phyloP scores from a whole-genome alignment of 345 rosid genomes.

The Hibiscus trionum region DNA sequence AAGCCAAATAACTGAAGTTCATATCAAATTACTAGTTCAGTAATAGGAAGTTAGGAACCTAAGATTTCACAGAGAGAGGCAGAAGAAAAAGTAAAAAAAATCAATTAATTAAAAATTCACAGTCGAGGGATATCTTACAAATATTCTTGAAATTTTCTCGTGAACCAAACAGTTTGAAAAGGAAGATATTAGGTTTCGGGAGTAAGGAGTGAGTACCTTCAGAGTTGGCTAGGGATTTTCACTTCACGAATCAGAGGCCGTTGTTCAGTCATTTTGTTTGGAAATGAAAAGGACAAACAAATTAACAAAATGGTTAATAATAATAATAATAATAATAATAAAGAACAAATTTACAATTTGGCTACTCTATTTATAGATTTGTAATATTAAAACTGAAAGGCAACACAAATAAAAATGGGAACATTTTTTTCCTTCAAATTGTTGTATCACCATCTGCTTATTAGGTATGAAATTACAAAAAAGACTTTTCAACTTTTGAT shows the following conservation, averaged over 20 bases:
- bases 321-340: too few species aligned
- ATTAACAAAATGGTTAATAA: too few species aligned
- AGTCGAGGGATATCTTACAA: background rate
- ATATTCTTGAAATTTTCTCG: background rate
- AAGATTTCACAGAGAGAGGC: background rate
- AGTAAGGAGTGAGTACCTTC: background rate
- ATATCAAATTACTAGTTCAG: background rate
- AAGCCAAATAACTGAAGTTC: background rate
- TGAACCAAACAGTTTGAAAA: background rate
- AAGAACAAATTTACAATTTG: too few species aligned
- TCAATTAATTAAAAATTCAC: background rate
- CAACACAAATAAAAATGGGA: too few species aligned
- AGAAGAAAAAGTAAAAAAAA: background rate
- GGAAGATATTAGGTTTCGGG: background rate
- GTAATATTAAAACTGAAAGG: too few species aligned
- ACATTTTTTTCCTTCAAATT: too few species aligned
- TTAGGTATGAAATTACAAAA: too few species aligned
- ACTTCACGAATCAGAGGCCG: background rate
- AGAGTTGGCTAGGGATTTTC: slow-evolving; percentile 5
- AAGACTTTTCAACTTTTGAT: too few species aligned
- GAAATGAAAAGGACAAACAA: background rate
- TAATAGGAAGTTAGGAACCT: background rate
- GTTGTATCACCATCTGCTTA: too few species aligned
- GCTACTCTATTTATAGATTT: too few species aligned
- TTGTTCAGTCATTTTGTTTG: background rate